Conservation (phyloP, 164 flowering plant genomes). For the Cinnamomum micranthum region DNA sequence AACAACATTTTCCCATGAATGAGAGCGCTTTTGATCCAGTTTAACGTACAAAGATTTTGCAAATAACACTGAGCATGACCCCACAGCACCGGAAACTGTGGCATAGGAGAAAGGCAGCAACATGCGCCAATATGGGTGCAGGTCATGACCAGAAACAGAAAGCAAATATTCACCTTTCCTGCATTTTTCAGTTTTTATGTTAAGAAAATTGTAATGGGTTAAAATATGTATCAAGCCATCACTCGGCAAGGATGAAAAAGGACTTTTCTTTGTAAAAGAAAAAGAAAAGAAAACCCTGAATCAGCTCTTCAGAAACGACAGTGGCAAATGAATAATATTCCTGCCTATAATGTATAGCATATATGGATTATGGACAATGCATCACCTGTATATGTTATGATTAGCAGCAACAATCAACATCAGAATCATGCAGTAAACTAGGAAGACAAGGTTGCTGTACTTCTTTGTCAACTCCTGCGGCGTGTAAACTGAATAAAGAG, state of each 20-base stretch:
- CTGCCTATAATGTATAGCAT: too few species aligned
- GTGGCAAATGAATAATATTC: too few species aligned
- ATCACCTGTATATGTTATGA: slow-evolving; percentile 76
- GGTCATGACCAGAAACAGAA: slow-evolving; percentile 57
- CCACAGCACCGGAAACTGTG: slow-evolving; percentile 88
- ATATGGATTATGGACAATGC: too few species aligned
- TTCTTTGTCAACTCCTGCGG: slow-evolving; percentile 96
- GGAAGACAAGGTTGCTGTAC: slow-evolving; percentile 74
- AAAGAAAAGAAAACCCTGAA: neutral
- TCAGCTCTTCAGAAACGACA: neutral
- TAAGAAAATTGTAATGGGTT: slow-evolving; percentile 1
- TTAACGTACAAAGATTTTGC: slow-evolving; percentile 87
- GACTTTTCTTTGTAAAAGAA: neutral
- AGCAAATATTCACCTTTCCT: slow-evolving; percentile 81
- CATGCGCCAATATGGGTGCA: slow-evolving; percentile 74
- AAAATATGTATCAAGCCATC: too few species aligned
- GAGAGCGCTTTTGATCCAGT: neutral
- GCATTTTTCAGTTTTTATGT: slow-evolving; percentile 25
- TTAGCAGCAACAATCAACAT: slow-evolving; percentile 55
- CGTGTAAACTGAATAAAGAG: slow-evolving; percentile 78
- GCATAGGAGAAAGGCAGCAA: slow-evolving; percentile 94
- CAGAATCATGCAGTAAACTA: slow-evolving; percentile 71
- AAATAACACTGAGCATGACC: slow-evolving; percentile 94
- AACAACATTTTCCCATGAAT: too few species aligned
- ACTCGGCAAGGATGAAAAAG: neutral